phyloP scores from a whole-genome alignment of 2,329 filamentous ascomycete species.

The Diaporthe sp. region DNA sequence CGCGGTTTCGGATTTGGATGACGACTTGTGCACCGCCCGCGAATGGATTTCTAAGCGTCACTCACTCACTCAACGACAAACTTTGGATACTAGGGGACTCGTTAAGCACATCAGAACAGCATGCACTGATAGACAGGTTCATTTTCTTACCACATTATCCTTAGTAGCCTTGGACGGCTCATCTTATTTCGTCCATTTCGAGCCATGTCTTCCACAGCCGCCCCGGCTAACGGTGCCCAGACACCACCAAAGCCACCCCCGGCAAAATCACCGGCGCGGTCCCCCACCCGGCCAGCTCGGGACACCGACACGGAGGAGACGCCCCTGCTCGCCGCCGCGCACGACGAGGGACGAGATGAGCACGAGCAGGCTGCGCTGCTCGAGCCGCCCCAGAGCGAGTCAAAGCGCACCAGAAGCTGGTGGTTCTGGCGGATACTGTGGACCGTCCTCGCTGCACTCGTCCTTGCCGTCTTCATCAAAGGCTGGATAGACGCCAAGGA shows the following conservation, averaged over 20 bases:
- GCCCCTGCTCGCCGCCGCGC: conserved; percentile 38
- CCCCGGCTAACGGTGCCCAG: conserved; percentile 32
- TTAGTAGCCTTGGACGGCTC: not conserved
- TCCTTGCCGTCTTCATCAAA: conserved; percentile 58
- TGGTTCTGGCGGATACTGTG: conserved; percentile 55
- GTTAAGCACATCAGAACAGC: not conserved
- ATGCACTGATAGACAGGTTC: conserved; percentile 9
- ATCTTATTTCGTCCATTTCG: not conserved
- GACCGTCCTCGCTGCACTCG: conserved; percentile 49
- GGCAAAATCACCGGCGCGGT: conserved; percentile 14
- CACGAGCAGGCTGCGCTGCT: conserved; percentile 44
- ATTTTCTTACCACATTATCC: not conserved
- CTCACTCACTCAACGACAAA: conserved; percentile 15
- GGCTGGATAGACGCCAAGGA: conserved; percentile 61
- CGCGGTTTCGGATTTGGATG: conserved; percentile 37
- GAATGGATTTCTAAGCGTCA: conserved; percentile 41
- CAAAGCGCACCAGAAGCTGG: conserved; percentile 46
- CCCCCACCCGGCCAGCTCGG: conserved; percentile 6
- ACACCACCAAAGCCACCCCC: conserved; percentile 34
- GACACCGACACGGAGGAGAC: conserved; percentile 37
- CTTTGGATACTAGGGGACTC: not conserved
- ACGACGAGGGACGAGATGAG: conserved; percentile 39
- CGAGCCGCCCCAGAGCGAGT: conserved; percentile 41
- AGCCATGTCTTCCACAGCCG: conserved; percentile 36
- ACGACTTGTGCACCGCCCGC: not conserved